Percentiles rank a stretch among this genome's conserved stretches.
Conservation (phyloP, 2,329 filamentous ascomycete species). For the Paecilomyces dactylethromorphus region DNA sequence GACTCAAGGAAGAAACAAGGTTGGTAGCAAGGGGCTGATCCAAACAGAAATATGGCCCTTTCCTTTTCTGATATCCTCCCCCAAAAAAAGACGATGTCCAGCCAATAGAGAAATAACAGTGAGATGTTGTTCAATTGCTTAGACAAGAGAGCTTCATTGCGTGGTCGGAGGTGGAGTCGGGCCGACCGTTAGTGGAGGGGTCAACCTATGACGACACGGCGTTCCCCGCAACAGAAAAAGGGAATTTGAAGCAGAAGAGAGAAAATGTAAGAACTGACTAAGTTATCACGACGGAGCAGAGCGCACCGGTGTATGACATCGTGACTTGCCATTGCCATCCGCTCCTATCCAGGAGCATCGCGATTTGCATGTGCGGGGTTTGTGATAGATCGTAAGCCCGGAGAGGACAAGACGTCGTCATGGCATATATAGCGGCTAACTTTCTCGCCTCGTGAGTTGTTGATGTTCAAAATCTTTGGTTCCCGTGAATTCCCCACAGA, state of each 20-base stretch:
- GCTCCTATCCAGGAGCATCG: not conserved
- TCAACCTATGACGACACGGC: not conserved
- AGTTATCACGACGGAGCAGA: not conserved
- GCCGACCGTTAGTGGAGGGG: not conserved
- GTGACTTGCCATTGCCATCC: not conserved
- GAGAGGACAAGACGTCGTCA: not conserved
- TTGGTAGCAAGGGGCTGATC: not conserved
- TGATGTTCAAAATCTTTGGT: not conserved
- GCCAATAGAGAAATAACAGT: not conserved
- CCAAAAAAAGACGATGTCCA: not conserved
- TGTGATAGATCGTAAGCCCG: not conserved
- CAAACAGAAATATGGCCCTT: not conserved
- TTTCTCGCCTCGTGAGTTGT: constrained; percentile 1
- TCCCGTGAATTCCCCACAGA: not conserved
- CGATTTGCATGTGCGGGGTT: not conserved
- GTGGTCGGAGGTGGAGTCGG: not conserved
- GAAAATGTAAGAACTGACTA: not conserved
- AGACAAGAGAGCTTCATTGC: not conserved
- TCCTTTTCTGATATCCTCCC: not conserved
- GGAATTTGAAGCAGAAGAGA: not conserved
- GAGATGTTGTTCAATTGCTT: not conserved
- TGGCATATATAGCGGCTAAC: not conserved
- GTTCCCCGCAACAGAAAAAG: no score
- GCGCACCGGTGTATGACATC: not conserved
- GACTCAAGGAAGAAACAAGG: not conserved